Percentiles rank a stretch among this genome's conserved stretches.
Conservation (phyloP, 148 eudicot species). For the Bassia scoparia region DNA sequence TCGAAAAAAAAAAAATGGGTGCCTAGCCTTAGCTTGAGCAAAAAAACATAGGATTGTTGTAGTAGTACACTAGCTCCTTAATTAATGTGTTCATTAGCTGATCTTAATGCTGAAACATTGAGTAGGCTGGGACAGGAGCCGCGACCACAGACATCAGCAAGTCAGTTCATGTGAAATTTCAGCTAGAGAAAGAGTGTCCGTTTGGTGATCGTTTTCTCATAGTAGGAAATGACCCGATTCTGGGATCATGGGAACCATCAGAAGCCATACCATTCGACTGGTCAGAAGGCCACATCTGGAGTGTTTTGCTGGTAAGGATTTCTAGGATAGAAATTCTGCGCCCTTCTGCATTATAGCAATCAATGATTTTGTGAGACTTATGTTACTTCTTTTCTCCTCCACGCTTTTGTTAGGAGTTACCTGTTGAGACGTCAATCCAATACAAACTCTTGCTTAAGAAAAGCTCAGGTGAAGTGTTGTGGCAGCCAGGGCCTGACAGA, state of each 20-base stretch:
- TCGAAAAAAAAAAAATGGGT: too few relatives aligned
- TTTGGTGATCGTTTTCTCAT: slow-evolving; percentile 34
- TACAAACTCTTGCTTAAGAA: slow-evolving; percentile 36
- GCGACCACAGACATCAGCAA: slow-evolving; percentile 7
- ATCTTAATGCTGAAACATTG: background rate
- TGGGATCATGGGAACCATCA: slow-evolving; percentile 36
- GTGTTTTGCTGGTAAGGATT: slow-evolving; percentile 31
- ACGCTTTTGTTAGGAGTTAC: slow-evolving; percentile 27
- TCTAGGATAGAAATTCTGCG: too few relatives aligned
- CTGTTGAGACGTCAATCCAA: slow-evolving; percentile 27
- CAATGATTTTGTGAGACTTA: background rate
- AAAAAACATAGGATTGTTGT: too few relatives aligned
- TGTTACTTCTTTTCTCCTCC: background rate
- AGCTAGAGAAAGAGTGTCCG: slow-evolving; percentile 33
- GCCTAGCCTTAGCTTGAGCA: too few relatives aligned
- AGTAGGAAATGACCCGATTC: slow-evolving; percentile 31
- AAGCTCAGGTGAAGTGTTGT: slow-evolving; percentile 26
- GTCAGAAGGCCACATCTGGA: slow-evolving; percentile 42
- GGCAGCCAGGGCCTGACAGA: slow-evolving; percentile 44
- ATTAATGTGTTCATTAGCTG: background rate
- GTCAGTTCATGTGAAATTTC: slow-evolving; percentile 29
- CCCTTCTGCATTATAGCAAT: background rate
- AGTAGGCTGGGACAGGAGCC: background rate
- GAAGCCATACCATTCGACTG: slow-evolving; percentile 31
- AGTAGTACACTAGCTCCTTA: background rate